These are phyloP conservation scores for Teratosphaeria destructans DNA, from an alignment of 2,329 filamentous ascomycete genomes.

Conservation along the genomic window DNA sequence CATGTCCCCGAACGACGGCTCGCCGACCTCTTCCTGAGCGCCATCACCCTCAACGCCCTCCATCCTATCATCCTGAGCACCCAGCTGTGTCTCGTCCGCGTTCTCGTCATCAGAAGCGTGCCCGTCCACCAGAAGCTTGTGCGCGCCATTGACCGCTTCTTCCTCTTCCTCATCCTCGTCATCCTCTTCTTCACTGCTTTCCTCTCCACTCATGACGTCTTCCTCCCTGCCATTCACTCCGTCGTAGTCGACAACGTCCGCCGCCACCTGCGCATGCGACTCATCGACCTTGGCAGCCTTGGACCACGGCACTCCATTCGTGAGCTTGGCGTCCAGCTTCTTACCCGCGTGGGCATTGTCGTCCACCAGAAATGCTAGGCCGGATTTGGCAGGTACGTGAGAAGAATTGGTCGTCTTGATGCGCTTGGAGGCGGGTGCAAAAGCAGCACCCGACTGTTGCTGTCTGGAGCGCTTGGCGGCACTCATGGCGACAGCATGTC, in stretches of 20 bases:
- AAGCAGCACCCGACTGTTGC: conserved; percentile 17
- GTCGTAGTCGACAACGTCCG: conserved; percentile 27
- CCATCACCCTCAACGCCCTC: conserved; percentile 22
- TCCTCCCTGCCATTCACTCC: conserved; percentile 27
- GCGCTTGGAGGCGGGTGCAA: conserved; percentile 22
- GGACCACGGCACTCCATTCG: conserved; percentile 43
- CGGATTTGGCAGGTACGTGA: conserved; percentile 20
- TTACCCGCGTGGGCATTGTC: conserved; percentile 25
- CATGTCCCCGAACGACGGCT: conserved; percentile 77
- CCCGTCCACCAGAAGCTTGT: conserved; percentile 11
- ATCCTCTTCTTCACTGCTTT: conserved; percentile 20
- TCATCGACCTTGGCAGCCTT: conserved; percentile 48
- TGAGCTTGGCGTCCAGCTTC: conserved; percentile 35
- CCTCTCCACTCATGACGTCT: conserved; percentile 36
- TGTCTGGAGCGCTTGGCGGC: conserved; percentile 23
- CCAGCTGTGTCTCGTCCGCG: conserved; percentile 16
- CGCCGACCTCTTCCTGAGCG: conserved; percentile 24
- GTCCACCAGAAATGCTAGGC: conserved; percentile 26
- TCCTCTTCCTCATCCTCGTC: conserved; percentile 13
- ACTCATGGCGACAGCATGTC: conserved; percentile 25
- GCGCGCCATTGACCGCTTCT: conserved; percentile 2
- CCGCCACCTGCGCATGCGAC: conserved; percentile 43
- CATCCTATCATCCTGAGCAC: conserved; percentile 13
- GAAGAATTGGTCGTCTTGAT: conserved; percentile 22
- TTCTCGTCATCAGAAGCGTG: neutral